Percentiles rank a stretch among this genome's conserved stretches.
These are phyloP conservation scores for Hypoxylon sp. DNA, from an alignment of 2,329 filamentous ascomycete genomes.

Conservation along the genomic window DNA sequence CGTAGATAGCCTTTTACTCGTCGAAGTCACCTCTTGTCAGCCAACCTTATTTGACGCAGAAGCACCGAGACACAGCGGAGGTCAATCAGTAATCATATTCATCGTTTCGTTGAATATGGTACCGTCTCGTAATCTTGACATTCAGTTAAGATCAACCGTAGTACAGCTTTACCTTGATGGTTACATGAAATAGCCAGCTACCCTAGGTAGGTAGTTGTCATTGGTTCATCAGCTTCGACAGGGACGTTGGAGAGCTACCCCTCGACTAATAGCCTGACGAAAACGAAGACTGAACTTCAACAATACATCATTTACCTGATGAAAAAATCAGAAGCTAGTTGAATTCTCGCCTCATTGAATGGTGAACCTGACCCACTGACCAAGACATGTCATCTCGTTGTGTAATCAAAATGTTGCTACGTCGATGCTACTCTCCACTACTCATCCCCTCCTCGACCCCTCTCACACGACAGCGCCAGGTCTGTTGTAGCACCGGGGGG, in stretches of 20 bases:
- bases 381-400: neutral
- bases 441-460: conserved; percentile 15
- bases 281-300: neutral
- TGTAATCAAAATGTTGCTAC: neutral
- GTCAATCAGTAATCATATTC: too few species aligned
- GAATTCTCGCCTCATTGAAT: neutral
- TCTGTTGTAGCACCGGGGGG: neutral
- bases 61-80: too few species aligned
- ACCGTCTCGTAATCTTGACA: too few species aligned
- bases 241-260: neutral
- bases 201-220: too few species aligned
- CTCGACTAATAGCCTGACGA: neutral
- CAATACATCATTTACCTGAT: neutral
- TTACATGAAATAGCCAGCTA: too few species aligned
- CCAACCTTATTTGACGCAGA: too few species aligned
- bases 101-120: too few species aligned
- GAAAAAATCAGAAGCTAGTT: neutral
- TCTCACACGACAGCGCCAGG: neutral
- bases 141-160: too few species aligned
- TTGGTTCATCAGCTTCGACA: neutral
- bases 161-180: too few species aligned
- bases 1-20: too few species aligned
- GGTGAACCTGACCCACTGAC: neutral
- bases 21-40: too few species aligned
- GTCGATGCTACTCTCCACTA: neutral